Conservation (phyloP, 108 stramenopile species). For the Epithemia pelagica region DNA sequence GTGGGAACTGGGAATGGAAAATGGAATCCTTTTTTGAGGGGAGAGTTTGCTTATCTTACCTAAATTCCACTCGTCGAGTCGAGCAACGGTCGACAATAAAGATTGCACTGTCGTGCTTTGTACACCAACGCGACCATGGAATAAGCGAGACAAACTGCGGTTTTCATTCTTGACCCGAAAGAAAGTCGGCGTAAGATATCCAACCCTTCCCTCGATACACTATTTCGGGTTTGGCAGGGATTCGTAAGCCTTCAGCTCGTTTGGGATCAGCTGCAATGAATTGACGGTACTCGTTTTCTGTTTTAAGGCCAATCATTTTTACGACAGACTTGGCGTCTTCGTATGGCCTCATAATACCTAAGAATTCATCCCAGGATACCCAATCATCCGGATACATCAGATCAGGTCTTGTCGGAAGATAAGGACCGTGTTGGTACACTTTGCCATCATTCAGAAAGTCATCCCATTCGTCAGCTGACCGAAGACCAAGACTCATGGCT, state of each 20-base stretch:
- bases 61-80: no score
- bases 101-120: no score
- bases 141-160: no score
- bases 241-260: constrained; percentile 58
- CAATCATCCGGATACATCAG: constrained; percentile 70
- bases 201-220: constrained; percentile 49
- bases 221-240: constrained; percentile 53
- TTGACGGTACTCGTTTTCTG: constrained; percentile 36
- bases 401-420: constrained; percentile 51
- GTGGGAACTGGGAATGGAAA: no score
- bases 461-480: constrained; percentile 68
- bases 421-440: constrained; percentile 26
- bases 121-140: no score
- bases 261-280: constrained; percentile 42
- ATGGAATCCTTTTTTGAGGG: no score
- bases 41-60: no score
- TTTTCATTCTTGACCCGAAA: no score
- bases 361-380: constrained; percentile 63
- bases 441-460: constrained; percentile 41
- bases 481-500: constrained; percentile 46
- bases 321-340: constrained; percentile 48
- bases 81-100: no score
- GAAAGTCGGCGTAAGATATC: constrained; percentile 48
- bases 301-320: constrained; percentile 26
- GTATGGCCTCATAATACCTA: constrained; percentile 61